Evolutionary conservation across 2,329 filamentous ascomycete species (phyloP), one percentile per base, ranked within the genome.

Genomic region (Stachybotrys elegans): DNA sequence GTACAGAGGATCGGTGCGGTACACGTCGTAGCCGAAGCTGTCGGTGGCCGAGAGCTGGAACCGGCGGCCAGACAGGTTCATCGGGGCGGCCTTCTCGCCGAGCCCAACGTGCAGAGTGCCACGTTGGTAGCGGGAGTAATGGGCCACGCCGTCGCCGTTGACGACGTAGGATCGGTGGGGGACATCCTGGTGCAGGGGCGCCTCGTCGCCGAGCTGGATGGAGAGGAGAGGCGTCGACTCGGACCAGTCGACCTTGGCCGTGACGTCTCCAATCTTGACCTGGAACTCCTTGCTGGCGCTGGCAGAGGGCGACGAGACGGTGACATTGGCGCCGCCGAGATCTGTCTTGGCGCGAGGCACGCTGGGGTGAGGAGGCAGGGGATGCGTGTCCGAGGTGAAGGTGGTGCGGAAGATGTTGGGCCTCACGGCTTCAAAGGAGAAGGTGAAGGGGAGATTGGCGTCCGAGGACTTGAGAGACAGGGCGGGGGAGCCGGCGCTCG

Each of bases 11-110:
- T 88, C 84, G 3, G 83, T 84, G 9, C 75, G 75, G 57, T 86
- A 80, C 4, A 81, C 76, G 52, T 88, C 83, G 55, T 89, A 88
- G 3, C 84, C 83, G 52, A 88, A 88, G 29, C 78, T 83, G 59
- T 88, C 84, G 0, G 81, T 87, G 3, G 81, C 83, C 0, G 82
- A 80, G 13, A 88, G 68, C 21, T 75, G 72, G 58, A 88, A 88
- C 21, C 77, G 71, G 1, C 84, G 73, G 23, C 81, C 82, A 0
- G 75, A 81, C 1, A 89, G 70, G 54, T 88, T 79, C 81, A 88
- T 86, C 0, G 84, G 84, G 0, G 83, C 84, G 5, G 81, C 72
- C 58, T 88, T 88, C 58, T 88, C 84, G 5, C 84, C 85, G 1
- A 88, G 69, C 1, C 85, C 84, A 16, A 86, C 76, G 52, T 88